phyloP scores from a whole-genome alignment of 352 stramenopile species.

The Blastocystis sp. region DNA sequence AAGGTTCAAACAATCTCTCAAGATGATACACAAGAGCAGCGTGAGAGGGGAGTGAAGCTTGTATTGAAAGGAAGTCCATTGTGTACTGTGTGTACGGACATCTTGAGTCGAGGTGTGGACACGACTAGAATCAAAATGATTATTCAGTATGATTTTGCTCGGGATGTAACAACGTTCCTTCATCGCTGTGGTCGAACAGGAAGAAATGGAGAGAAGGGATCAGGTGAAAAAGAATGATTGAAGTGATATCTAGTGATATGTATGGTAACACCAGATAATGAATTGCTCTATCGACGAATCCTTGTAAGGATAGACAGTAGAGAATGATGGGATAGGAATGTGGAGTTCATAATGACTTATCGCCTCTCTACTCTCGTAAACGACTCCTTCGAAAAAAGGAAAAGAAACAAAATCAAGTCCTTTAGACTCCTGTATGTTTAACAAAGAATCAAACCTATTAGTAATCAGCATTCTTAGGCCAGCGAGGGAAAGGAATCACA shows the following conservation, averaged over 20 bases:
- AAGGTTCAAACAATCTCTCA: conserved; percentile 3
- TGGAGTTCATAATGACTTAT: conserved; percentile 33
- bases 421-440: neutral
- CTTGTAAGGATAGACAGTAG: neutral
- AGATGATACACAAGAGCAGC: neutral
- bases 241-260: conserved; percentile 36
- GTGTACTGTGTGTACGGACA: conserved; percentile 37
- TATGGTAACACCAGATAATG: conserved; percentile 47
- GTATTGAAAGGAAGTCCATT: neutral
- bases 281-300: conserved; percentile 1
- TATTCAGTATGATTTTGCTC: conserved; percentile 51
- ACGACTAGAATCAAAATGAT: neutral
- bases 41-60: neutral
- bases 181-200: conserved; percentile 48
- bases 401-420: conserved; percentile 3
- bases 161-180: conserved; percentile 41
- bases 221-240: neutral
- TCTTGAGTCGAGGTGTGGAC: conserved; percentile 29
- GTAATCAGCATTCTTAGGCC: conserved; percentile 85
- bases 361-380: conserved; percentile 18
- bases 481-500: conserved; percentile 89
- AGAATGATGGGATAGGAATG: neutral
- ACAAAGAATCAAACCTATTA: conserved; percentile 67
- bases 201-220: neutral
- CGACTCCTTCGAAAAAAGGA: conserved; percentile 32